These are phyloP conservation scores for Phaeoacremonium minimum DNA, from an alignment of 2,329 filamentous ascomycete genomes.

Conservation along the genomic window DNA sequence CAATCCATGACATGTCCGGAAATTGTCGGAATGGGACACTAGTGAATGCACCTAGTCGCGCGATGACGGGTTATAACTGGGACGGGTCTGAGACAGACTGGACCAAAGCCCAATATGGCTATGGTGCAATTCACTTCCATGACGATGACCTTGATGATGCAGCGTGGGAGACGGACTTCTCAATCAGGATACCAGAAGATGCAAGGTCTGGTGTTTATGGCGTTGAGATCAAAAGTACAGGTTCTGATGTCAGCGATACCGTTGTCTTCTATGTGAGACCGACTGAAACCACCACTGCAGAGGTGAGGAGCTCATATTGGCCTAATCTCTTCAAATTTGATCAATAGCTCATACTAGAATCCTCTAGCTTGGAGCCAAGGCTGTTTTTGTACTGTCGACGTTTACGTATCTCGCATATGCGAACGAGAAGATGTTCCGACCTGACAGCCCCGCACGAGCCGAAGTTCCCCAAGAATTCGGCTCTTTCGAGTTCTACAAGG, in stretches of 20 bases:
- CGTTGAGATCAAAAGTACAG: constrained; percentile 15
- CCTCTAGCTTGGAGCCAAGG: not conserved
- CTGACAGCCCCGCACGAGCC: constrained; percentile 15
- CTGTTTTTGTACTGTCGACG: constrained; percentile 24
- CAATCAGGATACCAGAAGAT: constrained; percentile 14
- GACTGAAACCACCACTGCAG: constrained; percentile 7
- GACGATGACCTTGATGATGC: constrained; percentile 32
- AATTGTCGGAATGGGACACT: constrained; percentile 17
- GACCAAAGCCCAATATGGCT: constrained; percentile 24
- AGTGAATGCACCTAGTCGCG: constrained; percentile 26
- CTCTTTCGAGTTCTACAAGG: constrained; percentile 10
- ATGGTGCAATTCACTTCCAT: constrained; percentile 31
- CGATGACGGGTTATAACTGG: constrained; percentile 25
- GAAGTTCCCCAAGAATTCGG: constrained; percentile 19
- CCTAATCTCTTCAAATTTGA: too few species aligned
- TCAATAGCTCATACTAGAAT: too few species aligned
- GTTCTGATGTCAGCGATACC: constrained; percentile 13
- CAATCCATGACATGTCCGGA: constrained; percentile 19
- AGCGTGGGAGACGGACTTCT: constrained; percentile 24
- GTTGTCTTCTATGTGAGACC: constrained; percentile 28
- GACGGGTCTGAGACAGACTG: constrained; percentile 23
- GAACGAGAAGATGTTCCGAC: constrained; percentile 29
- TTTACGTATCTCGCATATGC: constrained; percentile 32
- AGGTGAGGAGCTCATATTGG: constrained; percentile 8
- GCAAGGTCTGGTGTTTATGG: constrained; percentile 21